Evolutionary conservation across 1,284 basidiomycete genomes (phyloP).

Genomic region (Austroboletus novae-zelandiae): DNA sequence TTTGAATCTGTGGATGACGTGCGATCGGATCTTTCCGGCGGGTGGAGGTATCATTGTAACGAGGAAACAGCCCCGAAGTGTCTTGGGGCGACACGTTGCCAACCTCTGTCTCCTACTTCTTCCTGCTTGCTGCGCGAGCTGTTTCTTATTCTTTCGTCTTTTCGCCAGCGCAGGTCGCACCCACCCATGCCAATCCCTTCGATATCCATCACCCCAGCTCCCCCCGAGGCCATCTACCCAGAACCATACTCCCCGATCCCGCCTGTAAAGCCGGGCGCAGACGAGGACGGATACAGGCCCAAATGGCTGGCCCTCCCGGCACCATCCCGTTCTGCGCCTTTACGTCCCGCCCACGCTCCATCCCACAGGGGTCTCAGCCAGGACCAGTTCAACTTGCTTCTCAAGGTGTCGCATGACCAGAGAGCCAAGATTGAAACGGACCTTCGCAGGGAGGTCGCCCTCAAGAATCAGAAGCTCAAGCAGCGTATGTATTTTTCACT

Average conservation of each 20-base stretch:
- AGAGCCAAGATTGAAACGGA: constrained; percentile 46
- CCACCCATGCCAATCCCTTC: constrained; percentile 44
- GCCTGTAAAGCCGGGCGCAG: constrained; percentile 23
- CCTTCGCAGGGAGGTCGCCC: constrained; percentile 70
- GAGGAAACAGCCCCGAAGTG: background rate
- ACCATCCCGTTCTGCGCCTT: constrained; percentile 45
- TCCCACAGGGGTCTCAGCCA: constrained; percentile 55
- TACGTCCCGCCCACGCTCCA: constrained; percentile 42
- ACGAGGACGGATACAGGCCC: constrained; percentile 52
- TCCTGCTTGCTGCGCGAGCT: constrained; percentile 13
- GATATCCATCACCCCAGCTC: constrained; percentile 67
- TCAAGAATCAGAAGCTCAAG: constrained; percentile 71
- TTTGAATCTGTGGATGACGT: background rate
- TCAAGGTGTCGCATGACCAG: constrained; percentile 56
- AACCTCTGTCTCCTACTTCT: background rate
- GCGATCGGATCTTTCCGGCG: constrained; percentile 4
- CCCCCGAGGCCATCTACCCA: constrained; percentile 45
- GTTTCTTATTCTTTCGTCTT: constrained; percentile 3
- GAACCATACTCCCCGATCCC: constrained; percentile 65
- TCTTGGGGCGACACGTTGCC: background rate
- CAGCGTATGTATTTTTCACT: constrained; percentile 49
- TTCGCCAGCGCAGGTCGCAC: constrained; percentile 48
- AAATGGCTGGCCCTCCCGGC: constrained; percentile 59
- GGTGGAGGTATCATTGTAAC: background rate
- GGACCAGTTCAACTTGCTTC: constrained; percentile 60